phyloP scores from a whole-genome alignment of 805 yeast genomes.

The Candida anglica region DNA sequence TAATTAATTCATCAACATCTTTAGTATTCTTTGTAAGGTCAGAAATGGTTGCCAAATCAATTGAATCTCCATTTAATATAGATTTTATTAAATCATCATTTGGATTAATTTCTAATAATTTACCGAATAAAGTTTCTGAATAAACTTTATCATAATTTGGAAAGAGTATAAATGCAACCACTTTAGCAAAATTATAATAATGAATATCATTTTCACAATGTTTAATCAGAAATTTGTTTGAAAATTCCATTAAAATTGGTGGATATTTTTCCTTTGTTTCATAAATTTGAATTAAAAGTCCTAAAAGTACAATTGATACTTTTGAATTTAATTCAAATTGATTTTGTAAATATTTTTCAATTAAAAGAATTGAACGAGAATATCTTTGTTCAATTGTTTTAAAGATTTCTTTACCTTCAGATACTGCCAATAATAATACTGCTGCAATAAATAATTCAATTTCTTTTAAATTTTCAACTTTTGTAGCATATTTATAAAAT shows the following conservation, averaged over 20 bases:
- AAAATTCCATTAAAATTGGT: conserved; percentile 6
- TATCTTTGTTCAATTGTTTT: too few relatives aligned
- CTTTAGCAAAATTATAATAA: conserved; percentile 24
- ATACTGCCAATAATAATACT: neutral
- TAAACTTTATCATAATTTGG: conserved; percentile 11
- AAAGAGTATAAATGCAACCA: conserved; percentile 26
- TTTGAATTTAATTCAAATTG: neutral
- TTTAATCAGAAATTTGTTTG: conserved; percentile 11
- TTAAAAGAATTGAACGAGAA: neutral
- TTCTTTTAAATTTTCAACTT: too few relatives aligned
- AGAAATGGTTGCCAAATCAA: neutral
- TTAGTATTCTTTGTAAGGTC: conserved; percentile 3
- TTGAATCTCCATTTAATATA: conserved; percentile 6
- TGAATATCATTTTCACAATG: conserved; percentile 3
- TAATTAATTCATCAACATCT: conserved; percentile 28
- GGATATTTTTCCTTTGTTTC: conserved; percentile 31
- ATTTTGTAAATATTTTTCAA: neutral
- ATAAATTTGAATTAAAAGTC: conserved; percentile 46
- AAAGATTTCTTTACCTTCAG: neutral
- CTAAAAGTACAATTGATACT: conserved; percentile 46
- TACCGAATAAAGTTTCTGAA: conserved; percentile 16
- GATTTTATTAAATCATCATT: conserved; percentile 22
- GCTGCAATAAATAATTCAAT: conserved; percentile 12
- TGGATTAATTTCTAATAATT: conserved; percentile 14
- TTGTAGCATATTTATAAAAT: neutral